phyloP scores from a whole-genome alignment of 768 basidiomycete genomes.

The Boletus fagicola region DNA sequence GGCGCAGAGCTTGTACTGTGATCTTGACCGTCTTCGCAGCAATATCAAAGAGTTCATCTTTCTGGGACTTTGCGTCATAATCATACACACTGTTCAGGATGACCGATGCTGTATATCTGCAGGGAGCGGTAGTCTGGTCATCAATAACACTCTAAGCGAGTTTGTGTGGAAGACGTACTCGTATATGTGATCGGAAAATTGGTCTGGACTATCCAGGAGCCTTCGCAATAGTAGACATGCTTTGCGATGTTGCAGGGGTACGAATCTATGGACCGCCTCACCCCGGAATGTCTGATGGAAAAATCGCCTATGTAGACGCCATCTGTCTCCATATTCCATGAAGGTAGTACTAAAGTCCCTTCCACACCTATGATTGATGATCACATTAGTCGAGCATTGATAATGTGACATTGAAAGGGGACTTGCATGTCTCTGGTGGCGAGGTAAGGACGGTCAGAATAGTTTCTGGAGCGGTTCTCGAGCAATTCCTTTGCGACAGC shows the following conservation, averaged over 20 bases:
- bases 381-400: background rate
- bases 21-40: constrained; percentile 7
- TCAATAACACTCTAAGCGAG: background rate
- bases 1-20: constrained; percentile 11
- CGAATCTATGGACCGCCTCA: constrained; percentile 26
- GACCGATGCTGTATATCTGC: constrained; percentile 21
- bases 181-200: constrained; percentile 34
- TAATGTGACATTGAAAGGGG: background rate
- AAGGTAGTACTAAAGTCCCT: constrained; percentile 24
- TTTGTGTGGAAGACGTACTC: constrained; percentile 24
- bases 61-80: constrained; percentile 10
- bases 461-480: constrained; percentile 45
- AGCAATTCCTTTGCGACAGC: constrained; percentile 45
- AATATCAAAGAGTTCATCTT: constrained; percentile 16
- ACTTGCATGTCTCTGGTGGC: constrained; percentile 15
- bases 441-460: constrained; percentile 48
- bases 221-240: constrained; percentile 32
- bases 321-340: constrained; percentile 33
- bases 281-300: constrained; percentile 29
- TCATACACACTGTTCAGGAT: constrained; percentile 24
- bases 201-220: constrained; percentile 34
- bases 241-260: constrained; percentile 31
- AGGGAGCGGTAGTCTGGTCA: background rate
- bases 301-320: constrained; percentile 33
- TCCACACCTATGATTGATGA: constrained; percentile 15